Conservation (phyloP, 192 early-diverging fungal species). For the Coemansia sp. region DNA sequence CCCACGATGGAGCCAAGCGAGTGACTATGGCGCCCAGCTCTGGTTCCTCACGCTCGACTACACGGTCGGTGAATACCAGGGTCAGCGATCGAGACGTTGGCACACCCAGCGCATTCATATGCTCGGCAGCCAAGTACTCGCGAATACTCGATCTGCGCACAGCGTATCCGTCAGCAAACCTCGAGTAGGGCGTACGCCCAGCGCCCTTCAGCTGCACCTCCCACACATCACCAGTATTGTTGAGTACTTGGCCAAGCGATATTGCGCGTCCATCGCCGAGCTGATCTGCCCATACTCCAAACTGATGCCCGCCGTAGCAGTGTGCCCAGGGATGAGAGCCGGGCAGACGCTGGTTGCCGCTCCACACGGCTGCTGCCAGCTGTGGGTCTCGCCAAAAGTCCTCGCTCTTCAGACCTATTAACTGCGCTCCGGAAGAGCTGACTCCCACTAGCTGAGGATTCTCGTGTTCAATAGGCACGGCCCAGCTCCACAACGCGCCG, state of each 20-base stretch:
- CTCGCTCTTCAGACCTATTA: slow-evolving; percentile 14
- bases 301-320: slow-evolving; percentile 74
- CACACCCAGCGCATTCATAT: slow-evolving; percentile 65
- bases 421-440: slow-evolving; percentile 15
- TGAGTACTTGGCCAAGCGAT: slow-evolving; percentile 62
- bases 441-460: slow-evolving; percentile 27
- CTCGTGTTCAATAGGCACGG: slow-evolving; percentile 13
- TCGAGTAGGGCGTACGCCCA: slow-evolving; percentile 82
- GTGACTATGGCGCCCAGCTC: slow-evolving; percentile 78
- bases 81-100: slow-evolving; percentile 78
- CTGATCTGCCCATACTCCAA: slow-evolving; percentile 68
- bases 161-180: slow-evolving; percentile 85
- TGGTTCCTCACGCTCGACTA: slow-evolving; percentile 65
- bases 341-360: slow-evolving; percentile 45
- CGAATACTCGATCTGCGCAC: slow-evolving; percentile 84
- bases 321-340: slow-evolving; percentile 64
- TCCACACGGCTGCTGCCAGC: slow-evolving; percentile 37
- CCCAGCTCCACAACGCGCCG: slow-evolving; percentile 41
- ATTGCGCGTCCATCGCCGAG: slow-evolving; percentile 88
- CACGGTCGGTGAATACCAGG: slow-evolving; percentile 61
- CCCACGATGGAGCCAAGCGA: slow-evolving; percentile 75
- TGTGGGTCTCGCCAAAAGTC: slow-evolving; percentile 13
- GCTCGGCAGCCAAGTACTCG: slow-evolving; percentile 69
- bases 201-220: slow-evolving; percentile 88
- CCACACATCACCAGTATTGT: slow-evolving; percentile 40